These are phyloP conservation scores for Glarea lozoyensis DNA, from an alignment of 495 filamentous ascomycete genomes.

Conservation along the genomic window DNA sequence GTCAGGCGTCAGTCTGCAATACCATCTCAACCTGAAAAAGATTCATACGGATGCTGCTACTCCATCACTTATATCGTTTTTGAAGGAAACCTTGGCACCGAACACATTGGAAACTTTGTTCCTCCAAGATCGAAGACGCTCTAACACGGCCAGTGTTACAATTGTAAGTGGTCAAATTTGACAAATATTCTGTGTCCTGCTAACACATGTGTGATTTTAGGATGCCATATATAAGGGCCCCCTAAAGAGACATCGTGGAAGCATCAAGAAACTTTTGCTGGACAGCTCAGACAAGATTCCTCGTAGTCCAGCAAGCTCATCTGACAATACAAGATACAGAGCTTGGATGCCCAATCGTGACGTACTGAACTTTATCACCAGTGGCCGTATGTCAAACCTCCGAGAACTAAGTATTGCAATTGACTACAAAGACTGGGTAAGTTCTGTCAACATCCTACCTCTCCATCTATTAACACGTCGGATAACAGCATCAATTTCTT, in stretches of 20 bases:
- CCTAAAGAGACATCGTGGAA: slow-evolving; percentile 61
- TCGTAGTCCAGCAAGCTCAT: slow-evolving; percentile 25
- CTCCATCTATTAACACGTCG: slow-evolving; percentile 20
- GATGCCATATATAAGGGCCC: slow-evolving; percentile 69
- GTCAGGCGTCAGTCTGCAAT: slow-evolving; percentile 37
- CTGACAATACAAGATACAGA: slow-evolving; percentile 42
- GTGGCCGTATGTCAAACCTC: slow-evolving; percentile 70
- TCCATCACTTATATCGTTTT: slow-evolving; percentile 64
- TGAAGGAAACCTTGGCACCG: slow-evolving; percentile 77
- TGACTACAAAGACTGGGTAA: slow-evolving; percentile 82
- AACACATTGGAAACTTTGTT: slow-evolving; percentile 80
- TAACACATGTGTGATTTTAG: slow-evolving; percentile 3
- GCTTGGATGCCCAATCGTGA: slow-evolving; percentile 75
- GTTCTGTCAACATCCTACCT: slow-evolving; percentile 22
- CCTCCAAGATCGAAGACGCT: slow-evolving; percentile 61
- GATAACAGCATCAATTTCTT: slow-evolving; percentile 80
- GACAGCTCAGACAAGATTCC: slow-evolving; percentile 53
- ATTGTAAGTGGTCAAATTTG: slow-evolving; percentile 30
- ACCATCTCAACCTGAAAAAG: slow-evolving; percentile 64
- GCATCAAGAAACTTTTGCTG: slow-evolving; percentile 69
- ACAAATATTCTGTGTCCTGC: not conserved
- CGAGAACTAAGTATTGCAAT: slow-evolving; percentile 70
- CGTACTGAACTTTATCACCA: slow-evolving; percentile 68
- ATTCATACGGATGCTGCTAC: slow-evolving; percentile 82
- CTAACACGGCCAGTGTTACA: slow-evolving; percentile 45